Evolutionary conservation across 1,284 basidiomycete genomes (phyloP).

Genomic region (Pterulicium gracile): DNA sequence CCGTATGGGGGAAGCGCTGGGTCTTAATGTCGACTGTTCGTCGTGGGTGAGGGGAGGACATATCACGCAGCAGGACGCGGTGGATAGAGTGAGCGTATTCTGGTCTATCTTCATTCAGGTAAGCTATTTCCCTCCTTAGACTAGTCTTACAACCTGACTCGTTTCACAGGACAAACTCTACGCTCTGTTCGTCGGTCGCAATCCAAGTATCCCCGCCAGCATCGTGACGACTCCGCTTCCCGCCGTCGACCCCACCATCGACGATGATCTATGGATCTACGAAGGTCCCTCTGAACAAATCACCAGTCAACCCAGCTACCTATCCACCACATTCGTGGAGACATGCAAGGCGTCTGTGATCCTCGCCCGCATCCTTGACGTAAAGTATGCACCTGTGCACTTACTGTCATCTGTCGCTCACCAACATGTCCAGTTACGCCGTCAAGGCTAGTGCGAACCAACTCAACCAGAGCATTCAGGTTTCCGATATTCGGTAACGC

Average conservation of each 20-base stretch:
- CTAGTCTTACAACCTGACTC: neutral
- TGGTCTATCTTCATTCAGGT: slow-evolving; percentile 2
- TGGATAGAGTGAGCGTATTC: slow-evolving; percentile 1
- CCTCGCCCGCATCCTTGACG: neutral
- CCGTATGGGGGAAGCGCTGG: slow-evolving; percentile 24
- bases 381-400: neutral
- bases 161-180: neutral
- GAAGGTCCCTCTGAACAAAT: neutral
- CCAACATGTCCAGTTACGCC: neutral
- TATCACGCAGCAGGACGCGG: neutral
- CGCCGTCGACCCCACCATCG: neutral
- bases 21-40: slow-evolving; percentile 45
- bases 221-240: neutral
- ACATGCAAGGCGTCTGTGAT: neutral
- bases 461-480: neutral
- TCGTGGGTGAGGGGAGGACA: slow-evolving; percentile 11
- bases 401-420: neutral
- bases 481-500: neutral
- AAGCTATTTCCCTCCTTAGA: neutral
- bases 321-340: slow-evolving; percentile 1
- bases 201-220: neutral
- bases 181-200: neutral
- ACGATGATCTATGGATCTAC: neutral
- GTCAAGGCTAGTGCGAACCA: slow-evolving; percentile 1
- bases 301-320: slow-evolving; percentile 1